Evolutionary conservation across 2,329 filamentous ascomycete genomes (phyloP).

Genomic region (Didymella keratinophila): DNA sequence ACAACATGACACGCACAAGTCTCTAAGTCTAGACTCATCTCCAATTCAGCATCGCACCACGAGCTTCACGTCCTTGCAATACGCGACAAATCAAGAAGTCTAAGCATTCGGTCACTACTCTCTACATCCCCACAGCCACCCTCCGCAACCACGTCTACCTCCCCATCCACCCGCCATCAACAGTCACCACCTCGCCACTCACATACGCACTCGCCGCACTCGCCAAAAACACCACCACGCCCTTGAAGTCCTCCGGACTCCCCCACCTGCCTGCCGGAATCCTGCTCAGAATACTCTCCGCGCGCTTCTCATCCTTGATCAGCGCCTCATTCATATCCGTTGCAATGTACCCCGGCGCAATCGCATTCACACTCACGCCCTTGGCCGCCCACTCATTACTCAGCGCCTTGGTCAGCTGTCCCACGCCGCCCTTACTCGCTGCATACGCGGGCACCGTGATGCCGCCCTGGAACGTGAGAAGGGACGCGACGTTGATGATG

Average conservation of each 20-base stretch:
- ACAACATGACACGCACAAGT: too few relatives aligned
- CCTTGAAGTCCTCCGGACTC: slow-evolving; percentile 85
- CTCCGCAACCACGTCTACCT: slow-evolving; percentile 58
- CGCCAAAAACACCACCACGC: slow-evolving; percentile 78
- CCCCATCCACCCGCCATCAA: slow-evolving; percentile 95
- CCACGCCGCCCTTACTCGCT: slow-evolving; percentile 83
- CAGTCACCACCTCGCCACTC: slow-evolving; percentile 79
- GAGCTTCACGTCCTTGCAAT: background rate
- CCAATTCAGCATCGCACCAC: too few relatives aligned
- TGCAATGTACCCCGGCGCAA: slow-evolving; percentile 87
- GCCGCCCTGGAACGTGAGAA: slow-evolving; percentile 86
- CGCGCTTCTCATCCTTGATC: slow-evolving; percentile 73
- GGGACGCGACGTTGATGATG: slow-evolving; percentile 85
- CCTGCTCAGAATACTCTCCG: slow-evolving; percentile 76
- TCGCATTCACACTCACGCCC: slow-evolving; percentile 85
- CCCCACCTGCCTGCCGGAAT: slow-evolving; percentile 90
- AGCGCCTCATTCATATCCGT: slow-evolving; percentile 95
- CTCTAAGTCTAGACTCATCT: too few relatives aligned
- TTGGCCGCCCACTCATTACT: slow-evolving; percentile 85
- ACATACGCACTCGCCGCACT: slow-evolving; percentile 81
- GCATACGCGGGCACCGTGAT: slow-evolving; percentile 89
- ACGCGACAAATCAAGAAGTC: background rate
- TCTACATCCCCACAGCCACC: background rate
- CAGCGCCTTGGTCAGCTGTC: slow-evolving; percentile 83
- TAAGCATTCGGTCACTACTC: background rate